phyloP scores from a whole-genome alignment of 1,284 basidiomycete species.

The Schizopora paradoxa region DNA sequence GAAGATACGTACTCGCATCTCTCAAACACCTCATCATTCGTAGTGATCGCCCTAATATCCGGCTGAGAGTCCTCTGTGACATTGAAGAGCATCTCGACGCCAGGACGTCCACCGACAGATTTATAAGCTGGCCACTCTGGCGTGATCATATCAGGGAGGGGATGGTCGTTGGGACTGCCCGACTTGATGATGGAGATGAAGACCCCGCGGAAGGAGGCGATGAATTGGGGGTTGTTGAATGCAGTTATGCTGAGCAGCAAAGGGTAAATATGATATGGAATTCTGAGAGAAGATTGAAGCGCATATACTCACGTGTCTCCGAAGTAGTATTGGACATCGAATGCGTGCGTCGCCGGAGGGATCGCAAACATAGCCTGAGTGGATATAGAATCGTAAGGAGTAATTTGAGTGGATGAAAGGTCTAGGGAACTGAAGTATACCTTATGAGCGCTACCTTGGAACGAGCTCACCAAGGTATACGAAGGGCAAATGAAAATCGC shows the following conservation, averaged over 20 bases:
- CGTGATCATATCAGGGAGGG: slow-evolving; percentile 25
- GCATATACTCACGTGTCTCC: slow-evolving; percentile 1
- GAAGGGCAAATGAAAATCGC: slow-evolving; percentile 33
- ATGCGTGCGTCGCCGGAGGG: slow-evolving; percentile 27
- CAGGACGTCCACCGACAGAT: slow-evolving; percentile 7
- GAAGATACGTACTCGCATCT: slow-evolving; percentile 28
- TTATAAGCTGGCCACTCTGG: slow-evolving; percentile 27
- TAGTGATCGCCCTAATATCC: slow-evolving; percentile 23
- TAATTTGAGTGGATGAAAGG: background rate
- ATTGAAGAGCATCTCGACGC: slow-evolving; percentile 35
- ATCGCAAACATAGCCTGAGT: slow-evolving; percentile 29
- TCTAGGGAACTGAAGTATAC: background rate
- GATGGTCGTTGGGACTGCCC: slow-evolving; percentile 34
- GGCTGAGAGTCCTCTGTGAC: slow-evolving; percentile 25
- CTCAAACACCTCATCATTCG: slow-evolving; percentile 24
- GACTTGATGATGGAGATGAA: slow-evolving; percentile 35
- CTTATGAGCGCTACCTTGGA: slow-evolving; percentile 17
- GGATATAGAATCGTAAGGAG: slow-evolving; percentile 9
- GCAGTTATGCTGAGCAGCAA: slow-evolving; percentile 18
- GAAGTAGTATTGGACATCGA: slow-evolving; percentile 30
- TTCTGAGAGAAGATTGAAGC: background rate
- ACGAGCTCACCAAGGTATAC: slow-evolving; percentile 27
- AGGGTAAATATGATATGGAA: background rate
- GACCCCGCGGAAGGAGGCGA: slow-evolving; percentile 34
- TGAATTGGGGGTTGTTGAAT: slow-evolving; percentile 34